These are phyloP conservation scores for Pseudogymnoascus pannorum DNA, from an alignment of 2,329 filamentous ascomycete species.

Conservation along the genomic window DNA sequence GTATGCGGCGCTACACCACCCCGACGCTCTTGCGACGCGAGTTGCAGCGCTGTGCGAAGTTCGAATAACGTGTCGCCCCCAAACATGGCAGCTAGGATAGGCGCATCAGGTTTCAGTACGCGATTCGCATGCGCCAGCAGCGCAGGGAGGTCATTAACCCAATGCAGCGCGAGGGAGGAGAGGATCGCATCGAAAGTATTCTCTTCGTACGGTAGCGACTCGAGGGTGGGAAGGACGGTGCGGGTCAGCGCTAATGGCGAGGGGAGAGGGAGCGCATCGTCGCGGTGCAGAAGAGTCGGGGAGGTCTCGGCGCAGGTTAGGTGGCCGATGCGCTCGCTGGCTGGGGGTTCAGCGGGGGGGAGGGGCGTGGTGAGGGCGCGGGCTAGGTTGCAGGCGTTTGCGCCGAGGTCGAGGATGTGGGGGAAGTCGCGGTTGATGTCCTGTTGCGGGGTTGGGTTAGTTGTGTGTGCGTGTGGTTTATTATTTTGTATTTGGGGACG, in stretches of 20 bases:
- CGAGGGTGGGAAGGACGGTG: conserved; percentile 66
- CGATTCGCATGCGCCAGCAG: conserved; percentile 78
- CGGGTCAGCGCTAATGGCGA: conserved; percentile 56
- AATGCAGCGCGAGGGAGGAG: conserved; percentile 84
- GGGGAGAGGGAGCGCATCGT: conserved; percentile 63
- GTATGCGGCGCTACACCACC: conserved; percentile 91
- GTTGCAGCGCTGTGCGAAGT: conserved; percentile 83
- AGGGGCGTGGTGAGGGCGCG: conserved; percentile 64
- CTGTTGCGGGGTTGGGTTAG: conserved; percentile 35
- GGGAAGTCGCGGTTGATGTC: conserved; percentile 89
- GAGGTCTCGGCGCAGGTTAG: conserved; percentile 81
- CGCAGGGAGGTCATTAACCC: conserved; percentile 93
- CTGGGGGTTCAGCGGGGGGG: conserved; percentile 52
- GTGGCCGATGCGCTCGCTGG: conserved; percentile 63
- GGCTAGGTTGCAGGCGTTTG: conserved; percentile 92
- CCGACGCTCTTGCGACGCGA: conserved; percentile 81
- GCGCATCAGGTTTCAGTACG: conserved; percentile 79
- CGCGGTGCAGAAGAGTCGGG: conserved; percentile 68
- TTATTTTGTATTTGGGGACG: neutral
- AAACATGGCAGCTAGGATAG: conserved; percentile 94
- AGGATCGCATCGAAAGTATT: conserved; percentile 83
- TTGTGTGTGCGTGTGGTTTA: conserved; percentile 1
- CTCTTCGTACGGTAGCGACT: conserved; percentile 67
- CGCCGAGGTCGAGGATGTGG: conserved; percentile 82
- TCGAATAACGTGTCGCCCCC: conserved; percentile 93